Evolutionary conservation across 257 asterid species (phyloP), one percentile per base, ranked within the genome.

Genomic region (Verbena officinalis): DNA sequence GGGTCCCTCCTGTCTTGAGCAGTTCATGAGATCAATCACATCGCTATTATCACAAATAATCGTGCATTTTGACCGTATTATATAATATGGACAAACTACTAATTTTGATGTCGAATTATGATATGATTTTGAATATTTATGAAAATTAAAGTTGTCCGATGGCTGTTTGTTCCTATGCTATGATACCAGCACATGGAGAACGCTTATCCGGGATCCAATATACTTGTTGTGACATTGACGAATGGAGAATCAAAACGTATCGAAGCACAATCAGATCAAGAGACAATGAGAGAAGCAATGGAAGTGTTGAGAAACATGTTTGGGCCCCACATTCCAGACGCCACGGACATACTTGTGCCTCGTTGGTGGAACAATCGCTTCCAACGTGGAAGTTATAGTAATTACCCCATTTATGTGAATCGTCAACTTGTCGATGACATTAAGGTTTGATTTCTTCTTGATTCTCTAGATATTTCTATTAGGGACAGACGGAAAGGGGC

Each of bases 341-440:
- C 97, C 38, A 73, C 77, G 0, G 84, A 89, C 72, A 87, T 92
- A 68, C 79, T 92, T 0, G 93, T 92, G 55, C 98, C 98, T 0
- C 96, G 91, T 20, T 92, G 98, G 98, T 92, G 97, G 98, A 92
- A 82, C 44, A 89, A 89, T 58, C 85, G 95, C 14, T 85, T 92
- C 77, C 98, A 89, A 69, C 81, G 91, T 16, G 97, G 98, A 6
- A 92, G 98, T 80, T 92, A 92, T 70, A 89, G 88, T 45, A 92
- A 92, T 66, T 92, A 83, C 73, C 98, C 98, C 0, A 84, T 92
- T 36, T 74, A 81, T 53, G 71, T 59, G 9, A 80, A 92, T 67
- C 88, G 73, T 67, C 83, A 78, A 62, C 91, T 83, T 10, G 69
- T 89, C 31, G 78, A 82, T 39, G 86, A 80, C 40, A 79, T 92